phyloP scores from a whole-genome alignment of 345 rosid genomes.

The Gossypium rotundifolium region DNA sequence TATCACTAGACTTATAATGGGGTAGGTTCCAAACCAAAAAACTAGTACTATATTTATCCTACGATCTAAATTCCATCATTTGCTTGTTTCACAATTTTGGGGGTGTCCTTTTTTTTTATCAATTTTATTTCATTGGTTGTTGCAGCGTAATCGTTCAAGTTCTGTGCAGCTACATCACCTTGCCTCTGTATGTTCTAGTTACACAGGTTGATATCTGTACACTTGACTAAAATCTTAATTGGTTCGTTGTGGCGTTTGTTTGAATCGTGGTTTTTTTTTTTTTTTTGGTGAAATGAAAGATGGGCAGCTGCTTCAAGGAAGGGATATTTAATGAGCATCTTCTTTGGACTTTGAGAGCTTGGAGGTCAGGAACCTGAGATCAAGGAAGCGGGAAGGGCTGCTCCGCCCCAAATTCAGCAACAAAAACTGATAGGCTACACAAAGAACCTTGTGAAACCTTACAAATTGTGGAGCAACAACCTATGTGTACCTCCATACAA shows the following conservation, averaged over 20 bases:
- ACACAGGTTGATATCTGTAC: slow-evolving; percentile 43
- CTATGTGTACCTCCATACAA: background rate
- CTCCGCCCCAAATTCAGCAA: background rate
- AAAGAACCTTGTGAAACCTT: slow-evolving; percentile 11
- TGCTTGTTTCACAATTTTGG: background rate
- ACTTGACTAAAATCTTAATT: background rate
- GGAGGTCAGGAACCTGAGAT: slow-evolving; percentile 20
- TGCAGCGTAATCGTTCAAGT: slow-evolving; percentile 76
- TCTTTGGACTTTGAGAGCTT: slow-evolving; percentile 18
- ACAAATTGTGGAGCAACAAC: background rate
- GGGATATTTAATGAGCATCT: slow-evolving; percentile 33
- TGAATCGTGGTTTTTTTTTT: background rate
- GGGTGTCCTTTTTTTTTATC: no score
- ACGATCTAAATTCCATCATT: background rate
- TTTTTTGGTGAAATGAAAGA: slow-evolving; percentile 23
- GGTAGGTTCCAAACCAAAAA: slow-evolving; percentile 31
- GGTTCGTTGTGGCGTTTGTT: background rate
- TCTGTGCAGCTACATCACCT: slow-evolving; percentile 82
- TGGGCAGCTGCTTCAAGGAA: slow-evolving; percentile 64
- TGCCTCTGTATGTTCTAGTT: slow-evolving; percentile 72
- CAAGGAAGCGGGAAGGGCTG: background rate
- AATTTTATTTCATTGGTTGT: background rate
- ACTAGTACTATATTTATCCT: background rate
- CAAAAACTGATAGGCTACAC: slow-evolving; percentile 2
- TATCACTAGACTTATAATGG: slow-evolving; percentile 69